phyloP scores from a whole-genome alignment of 2,329 filamentous ascomycete species.

The Diaporthe eres region DNA sequence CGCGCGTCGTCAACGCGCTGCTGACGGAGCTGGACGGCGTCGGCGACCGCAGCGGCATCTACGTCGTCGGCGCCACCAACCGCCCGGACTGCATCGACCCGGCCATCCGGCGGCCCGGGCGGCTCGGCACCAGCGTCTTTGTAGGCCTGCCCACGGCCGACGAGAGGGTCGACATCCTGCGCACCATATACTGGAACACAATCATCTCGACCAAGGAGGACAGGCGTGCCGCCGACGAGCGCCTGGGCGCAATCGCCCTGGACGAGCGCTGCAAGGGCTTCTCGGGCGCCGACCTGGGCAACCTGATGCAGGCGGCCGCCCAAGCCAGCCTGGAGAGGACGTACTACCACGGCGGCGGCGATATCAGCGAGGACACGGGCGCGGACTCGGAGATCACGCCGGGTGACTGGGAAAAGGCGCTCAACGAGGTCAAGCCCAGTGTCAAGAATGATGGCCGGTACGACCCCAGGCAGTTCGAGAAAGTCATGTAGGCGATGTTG shows the following conservation, averaged over 20 bases:
- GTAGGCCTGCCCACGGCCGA: slow-evolving; percentile 85
- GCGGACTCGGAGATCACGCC: slow-evolving; percentile 52
- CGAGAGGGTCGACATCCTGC: slow-evolving; percentile 86
- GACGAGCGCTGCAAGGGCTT: slow-evolving; percentile 80
- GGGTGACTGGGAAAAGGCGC: slow-evolving; percentile 68
- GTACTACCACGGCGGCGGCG: slow-evolving; percentile 41
- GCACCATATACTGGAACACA: slow-evolving; percentile 71
- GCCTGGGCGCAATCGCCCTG: slow-evolving; percentile 74
- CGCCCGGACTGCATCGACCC: slow-evolving; percentile 96
- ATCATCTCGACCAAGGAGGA: slow-evolving; percentile 62
- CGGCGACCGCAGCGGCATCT: slow-evolving; percentile 84
- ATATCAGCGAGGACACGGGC: slow-evolving; percentile 42
- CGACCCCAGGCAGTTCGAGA: slow-evolving; percentile 42
- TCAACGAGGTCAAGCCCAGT: slow-evolving; percentile 64
- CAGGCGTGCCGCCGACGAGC: slow-evolving; percentile 1
- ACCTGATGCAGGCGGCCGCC: slow-evolving; percentile 60
- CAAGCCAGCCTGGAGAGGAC: slow-evolving; percentile 54
- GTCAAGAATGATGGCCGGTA: slow-evolving; percentile 64
- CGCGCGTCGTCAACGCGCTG: slow-evolving; percentile 93
- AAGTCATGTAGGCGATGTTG: neutral
- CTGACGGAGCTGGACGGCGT: slow-evolving; percentile 95
- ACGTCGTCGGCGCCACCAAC: slow-evolving; percentile 95
- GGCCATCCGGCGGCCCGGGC: slow-evolving; percentile 92
- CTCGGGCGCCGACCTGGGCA: slow-evolving; percentile 76
- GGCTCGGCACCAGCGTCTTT: slow-evolving; percentile 89